A percentile compares a stretch with the other conserved stretches of the same genome.
Evolutionary conservation across 169 alveolate species (phyloP).

Genomic region (Plasmodium ovale): DNA sequence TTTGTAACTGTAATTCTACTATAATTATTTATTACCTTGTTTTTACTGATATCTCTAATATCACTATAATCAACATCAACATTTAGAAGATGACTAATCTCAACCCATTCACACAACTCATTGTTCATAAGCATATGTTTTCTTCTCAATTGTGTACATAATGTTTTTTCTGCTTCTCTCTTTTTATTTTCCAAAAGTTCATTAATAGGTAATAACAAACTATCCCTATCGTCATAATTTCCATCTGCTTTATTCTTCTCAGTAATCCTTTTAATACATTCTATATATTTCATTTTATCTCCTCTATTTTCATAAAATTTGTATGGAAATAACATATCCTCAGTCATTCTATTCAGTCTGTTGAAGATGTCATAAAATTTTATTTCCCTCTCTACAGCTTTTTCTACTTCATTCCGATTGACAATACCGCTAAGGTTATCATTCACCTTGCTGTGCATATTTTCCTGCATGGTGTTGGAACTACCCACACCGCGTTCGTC

Average conservation of each 20-base stretch:
- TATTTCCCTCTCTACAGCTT: conserved; percentile 33
- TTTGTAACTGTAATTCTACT: conserved; percentile 65
- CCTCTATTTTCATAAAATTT: conserved; percentile 16
- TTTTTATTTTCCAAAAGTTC: conserved; percentile 23
- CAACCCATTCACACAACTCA: conserved; percentile 76
- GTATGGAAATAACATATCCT: conserved; percentile 26
- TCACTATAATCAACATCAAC: conserved; percentile 66
- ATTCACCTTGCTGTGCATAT: not conserved
- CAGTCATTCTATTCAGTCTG: conserved; percentile 38
- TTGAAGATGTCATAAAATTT: conserved; percentile 50
- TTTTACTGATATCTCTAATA: conserved; percentile 21
- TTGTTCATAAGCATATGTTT: conserved; percentile 57
- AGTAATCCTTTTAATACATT: not conserved
- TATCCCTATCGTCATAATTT: not conserved
- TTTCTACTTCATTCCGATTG: conserved; percentile 18
- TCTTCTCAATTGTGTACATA: conserved; percentile 28
- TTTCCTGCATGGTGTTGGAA: not conserved
- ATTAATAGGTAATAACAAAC: conserved; percentile 14
- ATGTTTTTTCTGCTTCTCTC: conserved; percentile 31
- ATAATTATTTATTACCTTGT: conserved; percentile 37
- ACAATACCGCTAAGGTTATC: no score
- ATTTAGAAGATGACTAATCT: conserved; percentile 47
- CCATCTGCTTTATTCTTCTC: not conserved
- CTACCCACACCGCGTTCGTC: not conserved
- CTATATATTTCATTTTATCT: conserved; percentile 38